Evolutionary conservation across 345 rosid genomes (phyloP).

Genomic region (Carallia pectinifolia): DNA sequence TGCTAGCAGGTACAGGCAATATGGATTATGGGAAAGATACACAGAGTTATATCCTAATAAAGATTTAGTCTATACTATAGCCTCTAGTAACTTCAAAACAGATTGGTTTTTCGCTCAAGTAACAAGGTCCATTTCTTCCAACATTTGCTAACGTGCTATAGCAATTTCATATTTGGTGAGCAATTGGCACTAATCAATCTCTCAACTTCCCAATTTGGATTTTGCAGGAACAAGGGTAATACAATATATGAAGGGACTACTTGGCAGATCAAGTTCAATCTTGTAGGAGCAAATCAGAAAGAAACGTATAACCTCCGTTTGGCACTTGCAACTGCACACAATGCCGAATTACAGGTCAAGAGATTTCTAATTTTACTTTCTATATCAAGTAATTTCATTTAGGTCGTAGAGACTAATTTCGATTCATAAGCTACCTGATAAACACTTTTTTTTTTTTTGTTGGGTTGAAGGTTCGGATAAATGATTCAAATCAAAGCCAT

Average conservation of each 20-base stretch:
- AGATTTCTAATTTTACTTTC: not conserved
- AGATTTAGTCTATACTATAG: conserved; percentile 67
- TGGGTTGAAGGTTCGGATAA: conserved; percentile 10
- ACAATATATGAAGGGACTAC: conserved; percentile 18
- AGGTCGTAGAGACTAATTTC: too few species aligned
- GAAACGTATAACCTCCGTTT: conserved; percentile 14
- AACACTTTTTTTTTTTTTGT: not conserved
- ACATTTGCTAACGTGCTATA: not conserved
- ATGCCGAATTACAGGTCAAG: conserved; percentile 12
- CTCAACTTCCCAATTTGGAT: too few species aligned
- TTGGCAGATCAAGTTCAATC: conserved; percentile 26
- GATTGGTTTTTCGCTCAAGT: conserved; percentile 89
- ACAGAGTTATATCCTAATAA: conserved; percentile 58
- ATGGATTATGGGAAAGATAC: conserved; percentile 88
- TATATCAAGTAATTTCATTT: not conserved
- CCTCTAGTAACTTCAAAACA: conserved; percentile 47
- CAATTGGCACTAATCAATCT: too few species aligned
- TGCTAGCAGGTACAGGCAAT: conserved; percentile 63
- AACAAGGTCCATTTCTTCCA: conserved; percentile 41
- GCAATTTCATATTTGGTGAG: too few species aligned
- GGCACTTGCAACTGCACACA: conserved; percentile 26
- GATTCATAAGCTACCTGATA: not conserved
- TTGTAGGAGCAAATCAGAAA: not conserved
- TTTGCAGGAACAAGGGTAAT: conserved; percentile 12
- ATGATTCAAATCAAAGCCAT: not conserved